phyloP scores from a whole-genome alignment of 1,284 basidiomycete genomes.

The Trichosporon ovoides region DNA sequence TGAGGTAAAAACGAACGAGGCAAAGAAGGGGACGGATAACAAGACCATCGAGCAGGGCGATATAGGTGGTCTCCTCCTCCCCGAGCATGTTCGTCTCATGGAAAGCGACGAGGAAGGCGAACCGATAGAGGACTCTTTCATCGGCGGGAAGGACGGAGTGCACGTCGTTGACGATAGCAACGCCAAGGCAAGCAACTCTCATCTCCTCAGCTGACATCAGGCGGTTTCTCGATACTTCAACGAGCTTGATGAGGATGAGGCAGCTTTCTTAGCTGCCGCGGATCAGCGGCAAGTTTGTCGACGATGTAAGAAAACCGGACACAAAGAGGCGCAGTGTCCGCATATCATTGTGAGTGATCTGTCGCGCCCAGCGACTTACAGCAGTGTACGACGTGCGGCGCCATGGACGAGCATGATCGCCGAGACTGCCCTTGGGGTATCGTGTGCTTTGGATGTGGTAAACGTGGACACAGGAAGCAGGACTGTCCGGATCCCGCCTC shows the following conservation, averaged over 20 bases:
- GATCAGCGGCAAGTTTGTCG: slow-evolving; percentile 40
- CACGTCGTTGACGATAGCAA: slow-evolving; percentile 36
- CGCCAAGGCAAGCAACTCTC: slow-evolving; percentile 22
- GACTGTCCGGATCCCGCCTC: slow-evolving; percentile 66
- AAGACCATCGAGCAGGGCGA: background rate
- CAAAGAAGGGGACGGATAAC: background rate
- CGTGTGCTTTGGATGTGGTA: slow-evolving; percentile 77
- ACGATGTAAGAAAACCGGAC: slow-evolving; percentile 42
- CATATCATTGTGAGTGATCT: slow-evolving; percentile 32
- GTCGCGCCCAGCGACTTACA: background rate
- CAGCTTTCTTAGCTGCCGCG: slow-evolving; percentile 38
- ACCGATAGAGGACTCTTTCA: background rate
- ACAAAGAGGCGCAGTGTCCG: slow-evolving; percentile 32
- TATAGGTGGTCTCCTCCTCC: slow-evolving; percentile 20
- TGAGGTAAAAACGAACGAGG: background rate
- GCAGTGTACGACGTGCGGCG: slow-evolving; percentile 83
- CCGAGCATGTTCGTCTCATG: slow-evolving; percentile 28
- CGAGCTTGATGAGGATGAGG: slow-evolving; percentile 27
- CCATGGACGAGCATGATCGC: slow-evolving; percentile 74
- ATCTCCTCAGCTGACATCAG: slow-evolving; percentile 12
- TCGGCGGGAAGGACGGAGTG: slow-evolving; percentile 27
- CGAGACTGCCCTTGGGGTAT: slow-evolving; percentile 77
- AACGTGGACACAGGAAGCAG: slow-evolving; percentile 78
- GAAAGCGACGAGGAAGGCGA: slow-evolving; percentile 16
- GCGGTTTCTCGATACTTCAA: slow-evolving; percentile 40